Base-by-base conservation (phyloP, 2,329 filamentous ascomycete species). In the Thelonectria rubi region DNA sequence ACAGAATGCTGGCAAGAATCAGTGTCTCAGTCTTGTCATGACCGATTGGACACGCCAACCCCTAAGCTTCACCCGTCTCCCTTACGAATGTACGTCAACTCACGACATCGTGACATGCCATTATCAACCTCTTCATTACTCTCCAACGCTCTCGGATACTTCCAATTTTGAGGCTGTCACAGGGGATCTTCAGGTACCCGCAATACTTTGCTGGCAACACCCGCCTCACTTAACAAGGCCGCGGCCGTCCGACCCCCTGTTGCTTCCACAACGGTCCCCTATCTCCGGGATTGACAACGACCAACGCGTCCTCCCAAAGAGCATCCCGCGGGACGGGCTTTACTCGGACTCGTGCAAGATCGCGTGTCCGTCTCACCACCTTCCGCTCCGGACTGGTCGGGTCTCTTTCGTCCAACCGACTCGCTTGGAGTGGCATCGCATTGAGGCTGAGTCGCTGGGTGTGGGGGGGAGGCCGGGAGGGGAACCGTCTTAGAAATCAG, bases 391-490 rank as follows among this genome's bases (percentile, higher is more conserved):
- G 6, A 30, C 12, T 39, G 18, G 15, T 34, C 42, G 15, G 52
- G 37, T 30, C 39, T 46, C 43, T 46, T 14, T 48, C 21, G 14
- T 14, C 17, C 15, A 6, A 7, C 12, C 46, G 18, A 8, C 34
- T 39, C 32, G 32, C 40, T 54, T 21, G 20, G 26, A 30, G 26
- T 34, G 50, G 10, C 50, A 45, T 50, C 21, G 52, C 40, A 56
- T 57, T 57, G 58, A 61, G 58, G 58, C 58, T 61, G 58, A 61
- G 58, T 20, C 42, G 20, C 18, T 15, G 12, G 24, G 45, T 47
- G 45, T 21, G 21, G 21, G 40, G 17, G 15, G 37, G 12, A 14
- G 37, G 39, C 5, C 14, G 17, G 14, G 46, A 49, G 37, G 37
- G 37, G 37, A 6, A 24, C 26, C 17, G 52, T 34, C 45, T 39